These are phyloP conservation scores for Alliaria petiolata DNA, from an alignment of 345 rosid genomes.

Conservation along the genomic window DNA sequence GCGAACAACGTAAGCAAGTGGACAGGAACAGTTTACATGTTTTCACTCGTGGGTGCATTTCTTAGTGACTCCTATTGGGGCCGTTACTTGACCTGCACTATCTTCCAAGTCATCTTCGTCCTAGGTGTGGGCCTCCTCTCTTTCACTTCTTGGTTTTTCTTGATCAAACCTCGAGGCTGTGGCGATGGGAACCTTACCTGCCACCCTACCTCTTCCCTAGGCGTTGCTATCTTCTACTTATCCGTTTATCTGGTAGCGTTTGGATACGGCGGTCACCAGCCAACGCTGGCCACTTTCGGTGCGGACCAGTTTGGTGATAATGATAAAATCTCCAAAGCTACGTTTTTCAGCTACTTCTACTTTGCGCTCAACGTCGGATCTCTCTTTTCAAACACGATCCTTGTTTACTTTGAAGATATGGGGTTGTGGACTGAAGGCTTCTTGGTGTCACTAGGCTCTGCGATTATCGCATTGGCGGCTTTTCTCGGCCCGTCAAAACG, in stretches of 20 bases:
- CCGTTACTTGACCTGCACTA: conserved; percentile 57
- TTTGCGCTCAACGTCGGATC: conserved; percentile 73
- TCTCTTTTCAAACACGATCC: conserved; percentile 64
- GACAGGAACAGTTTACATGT: conserved; percentile 93
- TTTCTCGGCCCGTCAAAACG: conserved; percentile 39
- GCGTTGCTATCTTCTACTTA: conserved; percentile 51
- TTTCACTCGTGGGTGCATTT: conserved; percentile 84
- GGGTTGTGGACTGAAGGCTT: conserved; percentile 75
- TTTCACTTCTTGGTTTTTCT: conserved; percentile 52
- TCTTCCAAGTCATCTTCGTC: conserved; percentile 30
- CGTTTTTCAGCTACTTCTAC: conserved; percentile 72
- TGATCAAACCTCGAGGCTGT: conserved; percentile 66
- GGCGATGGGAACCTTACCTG: conserved; percentile 53
- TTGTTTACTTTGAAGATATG: conserved; percentile 65
- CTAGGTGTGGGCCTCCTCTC: conserved; percentile 57
- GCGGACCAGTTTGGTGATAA: conserved; percentile 74
- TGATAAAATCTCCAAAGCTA: conserved; percentile 38
- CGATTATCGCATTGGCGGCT: conserved; percentile 43
- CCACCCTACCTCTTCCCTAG: conserved; percentile 37
- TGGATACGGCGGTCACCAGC: conserved; percentile 92
- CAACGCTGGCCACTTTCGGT: conserved; percentile 84
- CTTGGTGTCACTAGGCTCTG: conserved; percentile 54
- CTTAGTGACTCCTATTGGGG: conserved; percentile 98
- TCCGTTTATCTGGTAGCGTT: conserved; percentile 73
- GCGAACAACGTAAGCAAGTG: conserved; percentile 89